Base-by-base conservation (phyloP, 106 monocot species). In the Vanilla planifolia region DNA sequence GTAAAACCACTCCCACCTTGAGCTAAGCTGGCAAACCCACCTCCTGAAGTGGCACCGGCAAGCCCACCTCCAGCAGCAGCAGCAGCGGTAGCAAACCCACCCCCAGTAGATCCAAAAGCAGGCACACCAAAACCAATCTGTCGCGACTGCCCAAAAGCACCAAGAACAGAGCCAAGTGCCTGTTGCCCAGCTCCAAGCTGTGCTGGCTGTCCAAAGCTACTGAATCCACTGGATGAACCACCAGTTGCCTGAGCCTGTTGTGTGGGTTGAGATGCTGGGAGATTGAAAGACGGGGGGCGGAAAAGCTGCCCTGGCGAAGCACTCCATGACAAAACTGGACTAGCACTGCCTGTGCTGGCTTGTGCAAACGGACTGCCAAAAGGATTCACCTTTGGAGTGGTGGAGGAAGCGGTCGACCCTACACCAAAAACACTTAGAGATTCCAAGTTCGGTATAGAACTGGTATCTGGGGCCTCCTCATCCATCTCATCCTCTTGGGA, bases 401-500 rank as follows among this genome's bases (percentile, higher is more conserved):
- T 77, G 57, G 74, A 30, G 30, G 77, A 23, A 40, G 74, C 25
- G 23, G 64, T 41, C 56, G 80, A 72, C 40, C 88, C 88, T 64
- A 91, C 67, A 0, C 78, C 81, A 73, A 92, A 82, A 41, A 72
- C 75, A 58, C 85, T 77, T 62, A 92, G 69, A 7, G 72, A 48
- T 64, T 75, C 79, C 24, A 98, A 74, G 53, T 62, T 79, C 42
- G 75, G 64, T 2, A 43, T 9, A 11, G 42, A 37, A 8, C 48
- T 50, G 55, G 66, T 56, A 11, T 85, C 73, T 39, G 88, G 72
- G 61, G 76, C 75, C 74, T 98, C 98, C 70, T 98, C 98, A 68
- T 98, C 96, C 98, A 98, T 98, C 56, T 88, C 92, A 80, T 92
- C 98, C 63, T 83, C 89, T 65, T 88, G 68, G 5, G 71, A 66